Evolutionary conservation across 2,329 filamentous ascomycete genomes (phyloP), one percentile per base, ranked within the genome.

Genomic region (Colletotrichum falcatum): DNA sequence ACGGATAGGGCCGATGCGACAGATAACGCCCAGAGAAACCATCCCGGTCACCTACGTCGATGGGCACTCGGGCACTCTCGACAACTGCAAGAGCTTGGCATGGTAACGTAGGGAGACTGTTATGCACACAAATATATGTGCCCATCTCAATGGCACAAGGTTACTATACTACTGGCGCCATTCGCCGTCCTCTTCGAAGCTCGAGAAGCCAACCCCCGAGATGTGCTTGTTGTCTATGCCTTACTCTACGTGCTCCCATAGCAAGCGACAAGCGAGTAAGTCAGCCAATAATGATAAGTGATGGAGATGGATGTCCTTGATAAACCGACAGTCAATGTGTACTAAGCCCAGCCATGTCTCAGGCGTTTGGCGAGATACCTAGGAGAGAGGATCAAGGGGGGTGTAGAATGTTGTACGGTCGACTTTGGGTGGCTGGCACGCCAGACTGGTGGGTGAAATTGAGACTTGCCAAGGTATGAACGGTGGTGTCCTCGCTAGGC

Each of bases 251-350:
- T 30, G 18, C 49, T 53, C 2, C 49, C 5, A 18, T 33, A 28
- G 3, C 14, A 18, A 51, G 7, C 5, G 23, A 26, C 14, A 16
- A 14, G 26, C 4, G 5, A 2, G 28, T 7, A 20, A 9, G 28
- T 33, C 28, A 33, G 28, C 49, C 3, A 18, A 53, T 18, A 53
- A 53, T n/a, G 7, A 33, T 16, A 20, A 6, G 23, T 49, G 23
- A 28, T 12, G 23, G 48, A 49, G 5, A 28, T 12, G 3, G 14
- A 18, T n/a, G 14, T 20, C 28, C 14, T 46, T 28, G 64, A 62
- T 49, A 62, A 62, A 30, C 39, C 62, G 39, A 23, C n/a, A 55
- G 23, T n/a, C 64, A 46, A 37, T 28, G 23, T 7, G 7, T 23
- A 33, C 12, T 18, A 8, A 18, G 7, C 3, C 46, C 28, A 39